Evolutionary conservation across 1,139 yeast species (phyloP).

Genomic region (Pichia sp.): DNA sequence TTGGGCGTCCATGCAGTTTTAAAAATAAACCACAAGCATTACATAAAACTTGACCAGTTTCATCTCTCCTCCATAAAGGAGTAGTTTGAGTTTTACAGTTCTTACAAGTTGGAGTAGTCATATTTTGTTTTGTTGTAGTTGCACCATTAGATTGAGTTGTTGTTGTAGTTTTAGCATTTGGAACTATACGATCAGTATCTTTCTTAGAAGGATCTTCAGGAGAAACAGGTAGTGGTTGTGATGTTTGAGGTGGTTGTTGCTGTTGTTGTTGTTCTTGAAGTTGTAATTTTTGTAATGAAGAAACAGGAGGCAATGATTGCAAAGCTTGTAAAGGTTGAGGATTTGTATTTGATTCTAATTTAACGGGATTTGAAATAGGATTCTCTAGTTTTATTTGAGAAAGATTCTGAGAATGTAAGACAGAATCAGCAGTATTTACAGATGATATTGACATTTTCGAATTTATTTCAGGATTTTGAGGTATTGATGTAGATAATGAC

Average conservation of each 20-base stretch:
- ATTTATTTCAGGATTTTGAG: too few relatives aligned
- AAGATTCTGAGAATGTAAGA: too few relatives aligned
- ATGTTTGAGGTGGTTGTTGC: background rate
- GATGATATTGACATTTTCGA: too few relatives aligned
- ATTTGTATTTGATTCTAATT: too few relatives aligned
- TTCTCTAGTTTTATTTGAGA: too few relatives aligned
- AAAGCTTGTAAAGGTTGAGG: too few relatives aligned
- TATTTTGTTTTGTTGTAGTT: constrained; percentile 39
- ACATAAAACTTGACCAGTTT: constrained; percentile 86
- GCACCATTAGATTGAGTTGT: constrained; percentile 37
- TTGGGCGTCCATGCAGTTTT: constrained; percentile 84
- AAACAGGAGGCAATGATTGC: too few relatives aligned
- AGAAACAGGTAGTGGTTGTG: background rate
- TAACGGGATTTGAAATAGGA: too few relatives aligned
- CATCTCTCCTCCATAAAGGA: constrained; percentile 93
- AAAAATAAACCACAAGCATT: constrained; percentile 93
- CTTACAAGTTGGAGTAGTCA: constrained; percentile 69
- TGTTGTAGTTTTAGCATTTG: constrained; percentile 44
- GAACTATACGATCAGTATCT: constrained; percentile 34
- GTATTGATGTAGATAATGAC: too few relatives aligned
- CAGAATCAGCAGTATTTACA: too few relatives aligned
- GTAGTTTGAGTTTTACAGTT: constrained; percentile 91
- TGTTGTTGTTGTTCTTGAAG: background rate
- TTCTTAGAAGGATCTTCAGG: constrained; percentile 8
- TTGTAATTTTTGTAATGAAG: too few relatives aligned